Base-by-base conservation (phyloP, 495 filamentous ascomycete genomes). In the Neurospora discreta region DNA sequence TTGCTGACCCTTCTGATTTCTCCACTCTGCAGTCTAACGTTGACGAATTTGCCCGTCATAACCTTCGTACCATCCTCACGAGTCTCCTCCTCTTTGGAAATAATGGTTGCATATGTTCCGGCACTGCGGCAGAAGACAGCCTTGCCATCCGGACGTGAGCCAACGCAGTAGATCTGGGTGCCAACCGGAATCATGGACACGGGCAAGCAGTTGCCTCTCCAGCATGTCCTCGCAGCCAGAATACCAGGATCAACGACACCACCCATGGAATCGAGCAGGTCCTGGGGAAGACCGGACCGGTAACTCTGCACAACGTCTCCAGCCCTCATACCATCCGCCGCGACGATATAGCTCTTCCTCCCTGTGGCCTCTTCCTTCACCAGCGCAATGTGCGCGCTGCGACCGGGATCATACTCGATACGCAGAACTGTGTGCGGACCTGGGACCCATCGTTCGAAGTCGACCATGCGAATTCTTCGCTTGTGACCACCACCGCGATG, bases 401-500 rank as follows among this genome's bases (percentile, higher is more conserved):
- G 92, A 68, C 93, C 93, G 1, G 95, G 95, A 75, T 99, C 95
- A 78, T 97, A 91, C 81, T 99, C 95, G 78, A 99, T 98, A 71
- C 95, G 88, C 75, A 97, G 93, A 71, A 99, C 94, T 3, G 87
- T 79, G 74, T 98, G 95, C 58, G 90, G 89, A 9, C 96, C 95
- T 0, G 94, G 86, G 8, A 81, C 85, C 80, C 84, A 86, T 16
- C 95, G 90, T 73, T 87, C 79, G 77, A 96, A 98, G 81, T 99
- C 95, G 42, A 99, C 88, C 0, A 88, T 95, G 16, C 95, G 86
- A 78, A 99, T 97, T 75, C 95, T 88, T 76, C 95, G 86, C 85
- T 97, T 97, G 70, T 90, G 88, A 72, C 95, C 95, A 78, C 93
- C 95, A 77, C 95, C 95, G 43, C 89, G 89, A 86, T 99, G 95